These are phyloP conservation scores for Harrya chromipes DNA, from an alignment of 768 basidiomycete species.

Conservation along the genomic window DNA sequence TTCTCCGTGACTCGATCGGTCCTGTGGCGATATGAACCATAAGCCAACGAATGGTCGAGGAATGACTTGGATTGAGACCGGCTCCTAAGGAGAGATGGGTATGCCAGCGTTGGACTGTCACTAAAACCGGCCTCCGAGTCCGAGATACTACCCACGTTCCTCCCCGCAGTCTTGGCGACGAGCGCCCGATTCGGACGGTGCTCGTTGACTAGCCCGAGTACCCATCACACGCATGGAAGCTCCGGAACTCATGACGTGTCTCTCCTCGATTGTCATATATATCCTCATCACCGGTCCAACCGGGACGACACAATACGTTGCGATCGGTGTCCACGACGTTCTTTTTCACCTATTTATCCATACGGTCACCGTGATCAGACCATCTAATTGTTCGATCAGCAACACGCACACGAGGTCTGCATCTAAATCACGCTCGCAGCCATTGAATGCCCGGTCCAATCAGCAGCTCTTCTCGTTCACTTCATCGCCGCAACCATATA, in stretches of 20 bases:
- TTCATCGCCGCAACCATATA: constrained; percentile 19
- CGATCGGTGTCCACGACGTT: neutral
- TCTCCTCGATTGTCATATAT: neutral
- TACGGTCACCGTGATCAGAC: neutral
- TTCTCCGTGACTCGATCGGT: neutral
- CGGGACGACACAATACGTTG: neutral
- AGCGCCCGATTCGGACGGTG: constrained; percentile 2
- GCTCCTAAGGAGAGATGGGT: constrained; percentile 58
- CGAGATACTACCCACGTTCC: neutral
- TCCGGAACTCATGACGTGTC: constrained; percentile 17
- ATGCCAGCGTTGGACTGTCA: constrained; percentile 15
- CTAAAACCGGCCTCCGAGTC: constrained; percentile 3
- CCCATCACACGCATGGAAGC: constrained; percentile 53
- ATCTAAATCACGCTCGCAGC: neutral
- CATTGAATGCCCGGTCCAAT: constrained; percentile 7
- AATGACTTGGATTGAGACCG: constrained; percentile 36
- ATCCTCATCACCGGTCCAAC: neutral
- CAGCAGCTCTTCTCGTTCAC: constrained; percentile 12
- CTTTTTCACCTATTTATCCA: too few relatives aligned
- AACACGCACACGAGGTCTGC: constrained; percentile 7
- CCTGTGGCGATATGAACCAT: constrained; percentile 30
- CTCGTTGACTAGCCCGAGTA: constrained; percentile 27
- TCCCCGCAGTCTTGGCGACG: constrained; percentile 1
- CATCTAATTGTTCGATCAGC: constrained; percentile 5
- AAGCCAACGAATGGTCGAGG: constrained; percentile 50